phyloP scores from a whole-genome alignment of 768 basidiomycete genomes.

The Boletellus emodensis region DNA sequence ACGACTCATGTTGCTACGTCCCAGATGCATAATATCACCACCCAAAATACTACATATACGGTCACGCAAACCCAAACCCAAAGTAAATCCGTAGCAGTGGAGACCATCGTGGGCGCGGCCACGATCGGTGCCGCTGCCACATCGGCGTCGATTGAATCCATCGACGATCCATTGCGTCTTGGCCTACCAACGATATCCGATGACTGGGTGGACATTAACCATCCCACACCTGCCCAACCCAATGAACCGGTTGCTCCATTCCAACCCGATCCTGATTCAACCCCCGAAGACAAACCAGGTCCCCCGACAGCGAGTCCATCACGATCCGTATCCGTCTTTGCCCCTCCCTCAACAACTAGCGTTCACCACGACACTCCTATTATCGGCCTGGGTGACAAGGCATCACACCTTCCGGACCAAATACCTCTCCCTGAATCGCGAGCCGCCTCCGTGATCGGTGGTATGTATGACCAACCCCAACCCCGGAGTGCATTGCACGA shows the following conservation, averaged over 20 bases:
- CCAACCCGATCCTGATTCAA: slow-evolving; percentile 5
- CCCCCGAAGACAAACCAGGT: background rate
- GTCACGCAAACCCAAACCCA: slow-evolving; percentile 12
- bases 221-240: slow-evolving; percentile 2
- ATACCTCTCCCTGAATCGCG: slow-evolving; percentile 29
- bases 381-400: slow-evolving; percentile 1
- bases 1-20: slow-evolving; percentile 7
- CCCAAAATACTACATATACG: slow-evolving; percentile 9
- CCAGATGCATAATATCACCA: background rate
- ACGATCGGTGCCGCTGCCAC: background rate
- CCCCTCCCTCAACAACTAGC: slow-evolving; percentile 9
- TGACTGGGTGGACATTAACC: slow-evolving; percentile 29
- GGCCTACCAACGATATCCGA: slow-evolving; percentile 22
- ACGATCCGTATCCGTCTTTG: slow-evolving; percentile 12
- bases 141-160: slow-evolving; percentile 1
- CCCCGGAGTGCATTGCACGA: slow-evolving; percentile 13
- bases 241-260: slow-evolving; percentile 6
- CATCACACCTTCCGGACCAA: slow-evolving; percentile 14
- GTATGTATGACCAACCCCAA: slow-evolving; percentile 22
- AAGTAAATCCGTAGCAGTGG: background rate
- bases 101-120: background rate
- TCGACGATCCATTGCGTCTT: slow-evolving; percentile 16
- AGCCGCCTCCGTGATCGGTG: slow-evolving; percentile 28
- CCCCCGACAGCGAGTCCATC: slow-evolving; percentile 4
- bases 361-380: slow-evolving; percentile 19